phyloP scores from a whole-genome alignment of 768 basidiomycete species.

The Leccinum fibrillosum region DNA sequence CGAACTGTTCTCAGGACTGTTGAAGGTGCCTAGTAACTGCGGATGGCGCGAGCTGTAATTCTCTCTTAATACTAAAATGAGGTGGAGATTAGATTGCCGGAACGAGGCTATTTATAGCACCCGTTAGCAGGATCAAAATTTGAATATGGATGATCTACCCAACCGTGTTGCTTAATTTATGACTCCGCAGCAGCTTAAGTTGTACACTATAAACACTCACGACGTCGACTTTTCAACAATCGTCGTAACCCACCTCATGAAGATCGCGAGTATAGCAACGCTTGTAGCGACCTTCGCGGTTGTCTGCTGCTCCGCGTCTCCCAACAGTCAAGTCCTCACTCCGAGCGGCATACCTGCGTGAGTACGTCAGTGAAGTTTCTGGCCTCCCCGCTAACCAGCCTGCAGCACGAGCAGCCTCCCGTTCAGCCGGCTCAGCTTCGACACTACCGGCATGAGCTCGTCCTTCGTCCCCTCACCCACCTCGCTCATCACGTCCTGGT shows the following conservation, averaged over 20 bases:
- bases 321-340: neutral
- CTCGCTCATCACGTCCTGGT: slow-evolving; percentile 28
- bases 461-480: slow-evolving; percentile 21
- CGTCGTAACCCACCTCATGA: slow-evolving; percentile 9
- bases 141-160: slow-evolving; percentile 1
- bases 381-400: neutral
- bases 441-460: slow-evolving; percentile 17
- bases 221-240: neutral
- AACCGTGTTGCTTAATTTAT: slow-evolving; percentile 10
- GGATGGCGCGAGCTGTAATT: neutral
- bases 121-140: neutral
- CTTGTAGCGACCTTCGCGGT: slow-evolving; percentile 8
- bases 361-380: neutral
- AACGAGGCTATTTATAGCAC: neutral
- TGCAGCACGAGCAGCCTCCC: slow-evolving; percentile 23
- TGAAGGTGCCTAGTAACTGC: neutral
- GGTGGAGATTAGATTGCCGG: neutral
- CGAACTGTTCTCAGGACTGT: neutral
- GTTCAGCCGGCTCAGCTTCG: slow-evolving; percentile 16
- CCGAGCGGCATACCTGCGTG: slow-evolving; percentile 23
- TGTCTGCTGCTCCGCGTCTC: slow-evolving; percentile 8
- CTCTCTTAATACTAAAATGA: too few species aligned
- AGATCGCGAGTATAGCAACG: slow-evolving; percentile 3
- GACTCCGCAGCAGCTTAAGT: slow-evolving; percentile 13
- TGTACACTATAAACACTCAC: neutral